A percentile compares a stretch with the other conserved stretches of the same genome.
Conservation (phyloP, 2,329 filamentous ascomycete genomes). For the Fusarium subtropicale region DNA sequence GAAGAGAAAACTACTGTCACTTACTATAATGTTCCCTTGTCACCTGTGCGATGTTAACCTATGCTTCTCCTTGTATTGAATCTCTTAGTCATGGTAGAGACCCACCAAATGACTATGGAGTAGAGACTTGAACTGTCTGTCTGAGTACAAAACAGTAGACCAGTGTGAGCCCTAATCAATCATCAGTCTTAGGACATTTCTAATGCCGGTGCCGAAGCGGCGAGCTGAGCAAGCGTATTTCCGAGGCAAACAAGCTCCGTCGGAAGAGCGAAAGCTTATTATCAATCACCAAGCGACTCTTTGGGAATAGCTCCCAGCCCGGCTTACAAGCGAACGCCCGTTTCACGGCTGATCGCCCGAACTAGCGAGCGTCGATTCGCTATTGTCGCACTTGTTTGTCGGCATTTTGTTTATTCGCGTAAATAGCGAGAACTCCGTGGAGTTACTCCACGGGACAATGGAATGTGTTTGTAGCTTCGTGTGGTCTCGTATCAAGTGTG, state of each 20-base stretch:
- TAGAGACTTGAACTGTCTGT: not conserved
- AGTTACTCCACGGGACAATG: not conserved
- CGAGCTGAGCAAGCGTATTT: not conserved
- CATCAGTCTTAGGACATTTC: not conserved
- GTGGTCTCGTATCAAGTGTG: not conserved
- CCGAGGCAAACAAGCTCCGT: not conserved
- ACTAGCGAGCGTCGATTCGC: not conserved
- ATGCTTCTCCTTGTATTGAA: not conserved
- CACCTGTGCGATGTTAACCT: too few species aligned
- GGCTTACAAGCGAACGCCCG: not conserved
- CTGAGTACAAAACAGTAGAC: fast-evolving
- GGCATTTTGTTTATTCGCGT: not conserved
- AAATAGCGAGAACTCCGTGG: not conserved
- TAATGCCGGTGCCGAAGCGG: not conserved
- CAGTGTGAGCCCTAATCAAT: not conserved
- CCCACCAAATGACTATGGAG: not conserved
- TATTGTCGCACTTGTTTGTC: not conserved
- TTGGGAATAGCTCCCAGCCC: not conserved
- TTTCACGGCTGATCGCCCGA: not conserved
- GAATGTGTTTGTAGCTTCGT: not conserved
- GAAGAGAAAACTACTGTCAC: too few species aligned
- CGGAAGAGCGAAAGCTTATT: not conserved
- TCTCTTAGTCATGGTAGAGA: not conserved
- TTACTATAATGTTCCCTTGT: not conserved
- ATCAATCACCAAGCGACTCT: not conserved